Base-by-base conservation (phyloP, 805 yeast species). In the Monosporozyma servazzii region DNA sequence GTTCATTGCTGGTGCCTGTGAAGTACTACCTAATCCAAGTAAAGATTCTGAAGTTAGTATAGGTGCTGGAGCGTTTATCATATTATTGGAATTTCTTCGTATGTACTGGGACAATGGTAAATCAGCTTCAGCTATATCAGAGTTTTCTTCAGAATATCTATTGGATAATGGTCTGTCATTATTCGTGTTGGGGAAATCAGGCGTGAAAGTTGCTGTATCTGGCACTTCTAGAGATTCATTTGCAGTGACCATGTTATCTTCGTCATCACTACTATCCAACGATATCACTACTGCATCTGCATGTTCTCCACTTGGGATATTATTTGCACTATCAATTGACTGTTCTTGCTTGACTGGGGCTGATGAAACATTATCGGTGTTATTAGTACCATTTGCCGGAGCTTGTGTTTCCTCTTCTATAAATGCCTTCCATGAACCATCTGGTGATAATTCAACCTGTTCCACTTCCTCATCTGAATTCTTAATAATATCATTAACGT, bases 381-480 rank as follows among this genome's bases (percentile, higher is more conserved):
- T 42, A 23, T 40, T n/a, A 21, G 7, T 25, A 20, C 43, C n/a
- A 21, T 45, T 36, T 6, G 55, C 53, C 9, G 46, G 23, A 29
- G n/a, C 42, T n/a, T 15, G 27, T 3, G 20, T 30, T 39, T 57
- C 63, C n/a, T 60, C 66, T 25, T 63, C 68, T 29, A 58, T 58
- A 9, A 71, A 53, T 0, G 75, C 74, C 2, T 62, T 67, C 96
- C 97, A 91, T 0, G 76, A 58, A 0, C 97, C 98, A 60, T 87
- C 86, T 0, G 78, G 71, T 13, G 78, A 75, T 17, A 93, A 71
- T 49, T 78, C 81, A 15, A 91, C 84, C 21, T 76, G 75, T 40
- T 86, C 91, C 2, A 77, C 79, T 11, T 79, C 80, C 2, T 73
- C 77, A 2, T 67, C 63, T 0, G 89, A 80, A 2, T 64, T 60